Conservation (phyloP, 2,329 filamentous ascomycete species). For the Zasmidium angulare region DNA sequence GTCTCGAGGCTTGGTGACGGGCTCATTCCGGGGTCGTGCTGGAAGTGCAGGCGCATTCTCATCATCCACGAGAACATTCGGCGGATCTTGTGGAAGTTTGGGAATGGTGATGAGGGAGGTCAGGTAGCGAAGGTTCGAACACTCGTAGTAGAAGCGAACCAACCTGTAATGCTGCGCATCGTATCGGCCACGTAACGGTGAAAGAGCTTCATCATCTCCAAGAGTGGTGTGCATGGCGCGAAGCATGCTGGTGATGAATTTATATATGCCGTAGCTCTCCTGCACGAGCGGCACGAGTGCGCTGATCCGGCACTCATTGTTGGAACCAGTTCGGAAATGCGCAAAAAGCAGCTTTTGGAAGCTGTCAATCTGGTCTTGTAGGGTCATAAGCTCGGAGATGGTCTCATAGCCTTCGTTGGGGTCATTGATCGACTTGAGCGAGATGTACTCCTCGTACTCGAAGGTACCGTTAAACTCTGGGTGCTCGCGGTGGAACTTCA, state of each 20-base stretch:
- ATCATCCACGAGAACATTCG: conserved; percentile 82
- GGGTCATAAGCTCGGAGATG: conserved; percentile 90
- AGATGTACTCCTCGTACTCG: conserved; percentile 98
- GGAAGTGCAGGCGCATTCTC: conserved; percentile 76
- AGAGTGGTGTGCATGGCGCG: conserved; percentile 90
- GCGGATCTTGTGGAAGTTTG: conserved; percentile 90
- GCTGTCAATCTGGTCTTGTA: conserved; percentile 97
- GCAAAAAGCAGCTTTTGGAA: conserved; percentile 99
- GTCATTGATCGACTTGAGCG: conserved; percentile 95
- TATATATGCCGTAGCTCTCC: conserved; percentile 99
- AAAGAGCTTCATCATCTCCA: conserved; percentile 87
- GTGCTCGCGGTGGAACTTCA: conserved; percentile 94
- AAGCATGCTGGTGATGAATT: conserved; percentile 99
- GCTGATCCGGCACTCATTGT: conserved; percentile 96
- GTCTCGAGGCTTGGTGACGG: conserved; percentile 66
- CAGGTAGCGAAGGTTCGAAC: conserved; percentile 93
- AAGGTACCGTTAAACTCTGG: conserved; percentile 99
- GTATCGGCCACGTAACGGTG: conserved; percentile 83
- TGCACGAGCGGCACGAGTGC: conserved; percentile 90
- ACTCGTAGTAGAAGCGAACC: conserved; percentile 98
- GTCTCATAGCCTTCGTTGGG: conserved; percentile 97
- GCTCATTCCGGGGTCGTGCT: conserved; percentile 66
- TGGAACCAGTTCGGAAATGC: conserved; percentile 84
- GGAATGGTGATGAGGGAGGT: conserved; percentile 95
- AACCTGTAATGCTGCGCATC: conserved; percentile 95